Evolutionary conservation across 2,329 filamentous ascomycete species (phyloP).

Genomic region (Fusarium staphyleae): DNA sequence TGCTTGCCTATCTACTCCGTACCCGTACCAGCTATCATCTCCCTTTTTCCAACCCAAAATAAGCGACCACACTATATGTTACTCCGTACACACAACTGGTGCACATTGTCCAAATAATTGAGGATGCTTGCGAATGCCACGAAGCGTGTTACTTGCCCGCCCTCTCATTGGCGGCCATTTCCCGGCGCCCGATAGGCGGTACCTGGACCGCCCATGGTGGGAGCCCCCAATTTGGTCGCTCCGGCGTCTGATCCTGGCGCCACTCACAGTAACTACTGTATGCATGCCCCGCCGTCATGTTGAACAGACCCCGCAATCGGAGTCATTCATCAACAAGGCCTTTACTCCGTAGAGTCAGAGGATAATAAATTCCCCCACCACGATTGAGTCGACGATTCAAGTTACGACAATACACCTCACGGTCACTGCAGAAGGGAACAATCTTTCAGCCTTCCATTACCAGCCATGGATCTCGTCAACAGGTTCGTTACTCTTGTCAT

Average conservation of each 20-base stretch:
- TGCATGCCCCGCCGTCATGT: slow-evolving; percentile 37
- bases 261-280: slow-evolving; percentile 19
- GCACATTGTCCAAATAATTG: no score
- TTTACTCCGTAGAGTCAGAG: slow-evolving; percentile 20
- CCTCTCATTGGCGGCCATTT: slow-evolving; percentile 32
- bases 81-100: no score
- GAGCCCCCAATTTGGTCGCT: slow-evolving; percentile 24
- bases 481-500: slow-evolving; percentile 50
- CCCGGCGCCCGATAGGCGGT: slow-evolving; percentile 7
- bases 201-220: slow-evolving; percentile 15
- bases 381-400: slow-evolving; percentile 7
- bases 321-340: slow-evolving; percentile 23
- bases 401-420: slow-evolving; percentile 13
- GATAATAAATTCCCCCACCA: slow-evolving; percentile 36
- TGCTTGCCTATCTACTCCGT: no score
- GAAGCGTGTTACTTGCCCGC: slow-evolving; percentile 30
- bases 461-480: slow-evolving; percentile 61
- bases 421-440: slow-evolving; percentile 1
- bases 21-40: no score
- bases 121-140: no score
- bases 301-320: slow-evolving; percentile 39
- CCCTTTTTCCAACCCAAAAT: no score
- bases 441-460: slow-evolving; percentile 4
- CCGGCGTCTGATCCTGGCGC: slow-evolving; percentile 15
- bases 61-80: no score